Conservation (phyloP, 352 stramenopile genomes). For the Pythium chondricola region DNA sequence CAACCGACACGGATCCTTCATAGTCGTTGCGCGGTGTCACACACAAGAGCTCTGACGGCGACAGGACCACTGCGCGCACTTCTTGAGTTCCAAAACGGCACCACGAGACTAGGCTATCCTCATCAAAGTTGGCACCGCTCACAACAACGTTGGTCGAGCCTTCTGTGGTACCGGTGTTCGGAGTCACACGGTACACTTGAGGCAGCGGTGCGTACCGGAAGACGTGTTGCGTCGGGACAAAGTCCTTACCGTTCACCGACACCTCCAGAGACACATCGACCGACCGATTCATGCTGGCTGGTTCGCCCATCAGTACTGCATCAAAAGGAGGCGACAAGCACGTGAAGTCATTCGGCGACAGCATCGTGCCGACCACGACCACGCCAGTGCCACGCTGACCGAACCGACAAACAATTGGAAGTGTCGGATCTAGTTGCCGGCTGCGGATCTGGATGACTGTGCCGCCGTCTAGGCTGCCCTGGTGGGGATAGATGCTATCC, state of each 20-base stretch:
- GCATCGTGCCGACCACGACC: slow-evolving; percentile 20
- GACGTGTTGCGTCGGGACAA: not conserved
- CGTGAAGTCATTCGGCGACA: slow-evolving; percentile 20
- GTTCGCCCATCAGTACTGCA: slow-evolving; percentile 4
- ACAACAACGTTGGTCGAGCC: slow-evolving; percentile 23
- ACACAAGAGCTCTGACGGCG: slow-evolving; percentile 27
- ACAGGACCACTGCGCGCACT: slow-evolving; percentile 30
- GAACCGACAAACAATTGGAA: slow-evolving; percentile 62
- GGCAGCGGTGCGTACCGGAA: not conserved
- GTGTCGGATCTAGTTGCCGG: slow-evolving; percentile 32
- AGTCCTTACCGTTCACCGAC: slow-evolving; percentile 50
- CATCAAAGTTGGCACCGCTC: slow-evolving; percentile 9
- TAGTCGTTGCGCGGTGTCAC: slow-evolving; percentile 23
- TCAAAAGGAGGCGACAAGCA: slow-evolving; percentile 37
- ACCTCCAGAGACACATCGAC: slow-evolving; percentile 42
- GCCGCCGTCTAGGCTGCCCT: slow-evolving; percentile 36
- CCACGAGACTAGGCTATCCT: slow-evolving; percentile 12
- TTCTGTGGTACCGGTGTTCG: not conserved
- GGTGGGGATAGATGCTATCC: slow-evolving; percentile 33
- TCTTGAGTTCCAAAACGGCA: slow-evolving; percentile 34
- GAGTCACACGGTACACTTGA: not conserved
- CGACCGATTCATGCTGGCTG: too few relatives aligned
- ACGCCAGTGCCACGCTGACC: slow-evolving; percentile 22
- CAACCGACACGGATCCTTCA: slow-evolving; percentile 31
- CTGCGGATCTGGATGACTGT: slow-evolving; percentile 49